Percentiles rank a stretch among this genome's conserved stretches.
Conservation (phyloP, 108 stramenopile species). For the Nitzschia palea region DNA sequence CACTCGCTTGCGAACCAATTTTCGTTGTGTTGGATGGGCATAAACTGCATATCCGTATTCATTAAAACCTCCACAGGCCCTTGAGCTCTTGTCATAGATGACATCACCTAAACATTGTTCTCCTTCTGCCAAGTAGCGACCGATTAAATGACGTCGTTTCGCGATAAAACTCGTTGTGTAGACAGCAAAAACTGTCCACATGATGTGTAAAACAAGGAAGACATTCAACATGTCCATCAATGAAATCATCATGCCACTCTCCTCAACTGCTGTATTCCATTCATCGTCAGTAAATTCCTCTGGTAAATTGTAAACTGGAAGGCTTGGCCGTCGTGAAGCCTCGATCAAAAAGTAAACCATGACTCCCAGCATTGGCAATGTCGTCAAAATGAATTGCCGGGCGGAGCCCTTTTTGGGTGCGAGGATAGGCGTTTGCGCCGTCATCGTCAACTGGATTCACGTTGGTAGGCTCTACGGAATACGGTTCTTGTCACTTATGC, state of each 20-base stretch:
- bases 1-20: slow-evolving; percentile 56
- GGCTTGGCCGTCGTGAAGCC: slow-evolving; percentile 42
- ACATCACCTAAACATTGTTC: slow-evolving; percentile 36
- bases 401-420: slow-evolving; percentile 30
- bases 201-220: slow-evolving; percentile 46
- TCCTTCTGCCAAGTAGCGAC: slow-evolving; percentile 52
- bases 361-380: slow-evolving; percentile 57
- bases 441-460: too few species aligned
- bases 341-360: slow-evolving; percentile 64
- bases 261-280: slow-evolving; percentile 3
- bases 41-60: slow-evolving; percentile 61
- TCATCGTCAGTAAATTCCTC: slow-evolving; percentile 36
- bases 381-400: slow-evolving; percentile 51
- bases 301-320: slow-evolving; percentile 19
- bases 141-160: slow-evolving; percentile 55
- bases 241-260: slow-evolving; percentile 3
- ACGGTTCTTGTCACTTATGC: too few species aligned
- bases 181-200: slow-evolving; percentile 39
- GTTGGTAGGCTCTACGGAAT: too few species aligned
- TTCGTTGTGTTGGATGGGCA: slow-evolving; percentile 41
- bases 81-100: slow-evolving; percentile 19
- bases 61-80: slow-evolving; percentile 15
- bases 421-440: slow-evolving; percentile 1
- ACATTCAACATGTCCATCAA: slow-evolving; percentile 59
- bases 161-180: slow-evolving; percentile 60